Evolutionary conservation across 176 grass and related monocot species (phyloP).

Genomic region (Paspalum notatum): DNA sequence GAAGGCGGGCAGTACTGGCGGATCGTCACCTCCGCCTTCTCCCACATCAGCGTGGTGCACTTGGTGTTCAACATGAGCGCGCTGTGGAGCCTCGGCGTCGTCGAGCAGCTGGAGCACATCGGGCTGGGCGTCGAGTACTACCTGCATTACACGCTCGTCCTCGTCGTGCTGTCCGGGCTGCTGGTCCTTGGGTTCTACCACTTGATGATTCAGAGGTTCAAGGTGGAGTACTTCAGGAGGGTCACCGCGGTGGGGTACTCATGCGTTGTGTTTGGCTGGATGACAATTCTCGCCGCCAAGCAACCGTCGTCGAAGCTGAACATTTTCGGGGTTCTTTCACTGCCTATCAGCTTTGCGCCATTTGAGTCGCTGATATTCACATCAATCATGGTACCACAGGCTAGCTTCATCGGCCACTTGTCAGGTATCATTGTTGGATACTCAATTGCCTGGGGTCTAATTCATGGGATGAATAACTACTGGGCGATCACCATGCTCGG

Average conservation of each 20-base stretch:
- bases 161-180: slow-evolving; percentile 76
- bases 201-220: slow-evolving; percentile 85
- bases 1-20: slow-evolving; percentile 89
- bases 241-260: slow-evolving; percentile 95
- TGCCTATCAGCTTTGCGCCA: slow-evolving; percentile 94
- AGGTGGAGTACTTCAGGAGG: slow-evolving; percentile 83
- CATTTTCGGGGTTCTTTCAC: slow-evolving; percentile 81
- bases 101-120: slow-evolving; percentile 70
- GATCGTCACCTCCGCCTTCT: slow-evolving; percentile 85
- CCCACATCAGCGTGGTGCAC: slow-evolving; percentile 92
- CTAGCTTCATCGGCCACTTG: slow-evolving; percentile 94
- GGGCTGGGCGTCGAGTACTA: slow-evolving; percentile 86
- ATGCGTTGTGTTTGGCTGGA: slow-evolving; percentile 97
- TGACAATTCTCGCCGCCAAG: slow-evolving; percentile 94
- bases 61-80: slow-evolving; percentile 98
- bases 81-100: slow-evolving; percentile 85
- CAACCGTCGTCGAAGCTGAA: slow-evolving; percentile 90
- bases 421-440: slow-evolving; percentile 88
- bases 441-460: slow-evolving; percentile 86
- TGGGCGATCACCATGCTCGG: slow-evolving; percentile 89
- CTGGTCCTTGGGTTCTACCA: slow-evolving; percentile 83
- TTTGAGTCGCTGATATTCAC: slow-evolving; percentile 98
- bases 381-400: slow-evolving; percentile 95
- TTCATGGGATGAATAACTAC: slow-evolving; percentile 98
- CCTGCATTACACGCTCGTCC: slow-evolving; percentile 85